Conservation (phyloP, 2,329 filamentous ascomycete species). For the Septoria linicola region DNA sequence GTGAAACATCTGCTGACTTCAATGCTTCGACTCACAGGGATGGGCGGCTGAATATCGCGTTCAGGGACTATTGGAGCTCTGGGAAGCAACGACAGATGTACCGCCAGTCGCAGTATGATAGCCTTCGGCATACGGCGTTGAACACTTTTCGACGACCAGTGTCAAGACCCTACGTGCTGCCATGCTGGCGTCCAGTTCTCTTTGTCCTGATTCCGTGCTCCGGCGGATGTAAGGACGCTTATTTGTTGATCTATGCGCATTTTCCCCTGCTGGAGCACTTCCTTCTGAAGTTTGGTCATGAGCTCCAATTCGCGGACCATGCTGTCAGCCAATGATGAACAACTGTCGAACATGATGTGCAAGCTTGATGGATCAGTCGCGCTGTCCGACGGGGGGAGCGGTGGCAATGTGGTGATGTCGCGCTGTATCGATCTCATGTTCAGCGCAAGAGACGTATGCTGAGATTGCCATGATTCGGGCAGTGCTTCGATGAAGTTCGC, state of each 20-base stretch:
- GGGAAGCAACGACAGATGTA: conserved; percentile 32
- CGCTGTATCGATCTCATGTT: conserved; percentile 57
- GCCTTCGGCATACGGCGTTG: too few relatives aligned
- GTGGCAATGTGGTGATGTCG: conserved; percentile 51
- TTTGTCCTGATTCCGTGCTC: conserved; percentile 13
- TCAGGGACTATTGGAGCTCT: conserved; percentile 53
- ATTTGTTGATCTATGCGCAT: conserved; percentile 54
- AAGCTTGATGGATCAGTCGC: conserved; percentile 42
- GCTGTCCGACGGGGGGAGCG: conserved; percentile 25
- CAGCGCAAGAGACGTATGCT: conserved; percentile 54
- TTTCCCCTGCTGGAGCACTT: conserved; percentile 57
- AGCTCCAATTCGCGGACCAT: conserved; percentile 63
- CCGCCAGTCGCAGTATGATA: not conserved
- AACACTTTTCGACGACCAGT: too few relatives aligned
- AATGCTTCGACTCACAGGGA: conserved; percentile 23
- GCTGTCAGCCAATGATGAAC: conserved; percentile 52
- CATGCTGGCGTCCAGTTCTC: conserved; percentile 34
- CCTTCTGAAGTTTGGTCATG: conserved; percentile 62
- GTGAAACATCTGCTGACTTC: not conserved
- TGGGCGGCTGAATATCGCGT: conserved; percentile 63
- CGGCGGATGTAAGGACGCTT: conserved; percentile 19
- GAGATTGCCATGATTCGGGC: conserved; percentile 59
- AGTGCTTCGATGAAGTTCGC: conserved; percentile 57
- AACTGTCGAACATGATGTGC: conserved; percentile 50
- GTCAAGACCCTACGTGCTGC: conserved; percentile 12